Percentiles rank a stretch among this genome's conserved stretches.
These are phyloP conservation scores for Spiraea crenata DNA, from an alignment of 331 rosid species.

Conservation along the genomic window DNA sequence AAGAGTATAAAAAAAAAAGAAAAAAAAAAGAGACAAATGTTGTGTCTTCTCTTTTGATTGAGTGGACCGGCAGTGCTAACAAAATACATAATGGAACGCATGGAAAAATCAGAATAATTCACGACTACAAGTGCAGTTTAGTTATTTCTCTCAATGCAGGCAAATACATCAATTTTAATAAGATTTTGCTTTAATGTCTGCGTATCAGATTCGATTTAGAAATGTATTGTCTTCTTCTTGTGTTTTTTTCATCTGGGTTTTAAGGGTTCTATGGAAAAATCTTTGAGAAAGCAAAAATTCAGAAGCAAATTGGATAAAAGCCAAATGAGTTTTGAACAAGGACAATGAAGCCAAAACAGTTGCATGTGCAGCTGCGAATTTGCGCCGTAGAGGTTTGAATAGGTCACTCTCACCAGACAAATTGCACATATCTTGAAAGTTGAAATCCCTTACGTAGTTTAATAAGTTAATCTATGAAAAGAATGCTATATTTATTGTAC, in stretches of 20 bases:
- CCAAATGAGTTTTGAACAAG: conserved; percentile 39
- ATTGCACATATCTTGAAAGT: conserved; percentile 15
- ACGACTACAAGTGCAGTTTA: too few species aligned
- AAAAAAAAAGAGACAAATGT: too few species aligned
- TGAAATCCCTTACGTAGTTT: too few species aligned
- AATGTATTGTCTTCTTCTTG: background rate
- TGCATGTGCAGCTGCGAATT: conserved; percentile 69
- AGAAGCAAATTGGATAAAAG: conserved; percentile 31
- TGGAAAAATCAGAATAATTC: too few species aligned
- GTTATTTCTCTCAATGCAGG: too few species aligned
- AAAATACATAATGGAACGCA: too few species aligned
- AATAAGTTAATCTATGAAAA: background rate
- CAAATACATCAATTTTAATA: too few species aligned
- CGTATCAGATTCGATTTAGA: conserved; percentile 19
- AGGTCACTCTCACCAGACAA: conserved; percentile 38
- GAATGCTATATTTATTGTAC: background rate
- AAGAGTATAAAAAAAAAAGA: too few species aligned
- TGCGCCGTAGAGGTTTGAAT: conserved; percentile 30
- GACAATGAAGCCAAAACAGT: conserved; percentile 35
- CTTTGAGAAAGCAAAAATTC: conserved; percentile 20
- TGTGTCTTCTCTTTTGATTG: too few species aligned
- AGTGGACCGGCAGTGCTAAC: too few species aligned
- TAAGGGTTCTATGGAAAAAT: conserved; percentile 12
- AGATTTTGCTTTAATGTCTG: background rate
- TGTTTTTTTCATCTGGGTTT: conserved; percentile 9